phyloP scores from a whole-genome alignment of 2,329 filamentous ascomycete species.

The Aureobasidium melanogenum region DNA sequence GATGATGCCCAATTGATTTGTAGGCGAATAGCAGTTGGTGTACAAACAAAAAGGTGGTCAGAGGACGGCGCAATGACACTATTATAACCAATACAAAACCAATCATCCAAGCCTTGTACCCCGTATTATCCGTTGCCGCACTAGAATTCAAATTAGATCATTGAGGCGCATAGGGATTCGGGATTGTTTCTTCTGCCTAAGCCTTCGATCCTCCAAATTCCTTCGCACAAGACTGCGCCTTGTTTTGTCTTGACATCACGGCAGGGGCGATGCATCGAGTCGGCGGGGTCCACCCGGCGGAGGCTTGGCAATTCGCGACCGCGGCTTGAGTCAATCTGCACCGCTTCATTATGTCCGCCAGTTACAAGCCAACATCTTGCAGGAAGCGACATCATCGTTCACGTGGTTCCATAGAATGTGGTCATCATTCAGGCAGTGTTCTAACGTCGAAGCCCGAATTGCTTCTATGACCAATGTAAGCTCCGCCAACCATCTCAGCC shows the following conservation, averaged over 20 bases:
- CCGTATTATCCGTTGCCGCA: constrained; percentile 1
- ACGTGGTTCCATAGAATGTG: neutral
- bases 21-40: neutral
- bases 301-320: neutral
- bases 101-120: neutral
- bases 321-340: neutral
- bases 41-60: neutral
- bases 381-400: neutral
- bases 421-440: neutral
- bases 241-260: constrained; percentile 7
- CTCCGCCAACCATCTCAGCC: neutral
- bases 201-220: constrained; percentile 1
- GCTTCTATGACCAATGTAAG: neutral
- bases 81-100: neutral
- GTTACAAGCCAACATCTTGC: neutral
- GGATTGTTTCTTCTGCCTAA: neutral
- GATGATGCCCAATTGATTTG: neutral
- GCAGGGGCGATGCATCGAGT: neutral
- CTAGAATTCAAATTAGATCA: constrained; percentile 1
- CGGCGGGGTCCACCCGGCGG: neutral
- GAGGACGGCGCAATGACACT: neutral
- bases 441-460: neutral
- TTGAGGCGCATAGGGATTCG: neutral
- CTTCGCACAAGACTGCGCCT: constrained; percentile 3
- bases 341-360: neutral